Evolutionary conservation across 257 asterid species (phyloP), one percentile per base, ranked within the genome.

Genomic region (Lavandula angustifolia): DNA sequence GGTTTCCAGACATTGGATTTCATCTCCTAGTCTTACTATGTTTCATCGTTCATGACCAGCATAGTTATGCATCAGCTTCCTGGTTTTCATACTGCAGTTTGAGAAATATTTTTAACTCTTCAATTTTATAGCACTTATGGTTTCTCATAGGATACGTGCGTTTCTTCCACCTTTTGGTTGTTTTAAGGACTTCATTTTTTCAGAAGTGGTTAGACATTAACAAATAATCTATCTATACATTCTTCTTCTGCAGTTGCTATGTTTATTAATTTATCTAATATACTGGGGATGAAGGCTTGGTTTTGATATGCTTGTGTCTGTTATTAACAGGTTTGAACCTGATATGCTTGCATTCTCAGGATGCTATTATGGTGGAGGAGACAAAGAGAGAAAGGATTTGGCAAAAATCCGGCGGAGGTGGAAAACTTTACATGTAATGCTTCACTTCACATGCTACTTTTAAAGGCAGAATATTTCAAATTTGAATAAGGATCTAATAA

Each of bases 271-370:
- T 22, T 54, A 13, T 59, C 38, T 60, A 59, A 32, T 37, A 42
- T 29, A 52, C 51, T 17, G 50, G 40, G 50, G 51, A 42, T 61
- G 27, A 47, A 14, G 56, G 61, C 67, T 56, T 55, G 14, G 48
- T 64, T 56, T 66, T 62, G 34, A 44, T n/a, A 44, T 46, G 60
- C 14, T 32, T 51, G 48, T 68, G 54, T 37, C 62, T 22, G 27
- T 22, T 38, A 22, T 49, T 67, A 69, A 60, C 92, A 94, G 99
- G 89, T 94, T 87, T 74, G 99, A 94, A 80, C 98, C 99, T 66
- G 99, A 94, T 76, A 94, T 90, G 98, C 98, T 94, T 79, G 99
- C 99, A 62, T 94, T 94, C 87, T 90, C 99, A 32, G 96, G 99
- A 77, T 94, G 99, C 65, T 94, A 90, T 75, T 90, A 86, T 49